phyloP scores from a whole-genome alignment of 2,329 filamentous ascomycete species.

The Diaporthe sp. region DNA sequence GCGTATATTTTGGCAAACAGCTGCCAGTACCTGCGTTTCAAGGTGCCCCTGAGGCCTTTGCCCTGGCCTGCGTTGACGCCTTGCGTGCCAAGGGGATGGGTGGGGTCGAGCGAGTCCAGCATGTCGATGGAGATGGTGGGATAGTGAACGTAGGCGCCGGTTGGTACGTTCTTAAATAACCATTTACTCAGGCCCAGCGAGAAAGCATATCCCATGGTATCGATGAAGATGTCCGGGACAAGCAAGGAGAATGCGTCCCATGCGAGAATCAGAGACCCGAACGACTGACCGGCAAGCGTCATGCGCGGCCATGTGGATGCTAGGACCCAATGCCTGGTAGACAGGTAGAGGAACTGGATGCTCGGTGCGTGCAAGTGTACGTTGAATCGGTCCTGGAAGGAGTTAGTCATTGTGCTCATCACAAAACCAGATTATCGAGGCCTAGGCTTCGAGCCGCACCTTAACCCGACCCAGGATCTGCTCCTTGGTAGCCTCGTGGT shows the following conservation, averaged over 20 bases:
- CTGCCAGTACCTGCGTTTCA: constrained; percentile 88
- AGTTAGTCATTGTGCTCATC: neutral
- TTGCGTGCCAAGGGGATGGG: constrained; percentile 65
- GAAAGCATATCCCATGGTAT: constrained; percentile 99
- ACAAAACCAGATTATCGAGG: neutral
- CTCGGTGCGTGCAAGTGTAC: constrained; percentile 87
- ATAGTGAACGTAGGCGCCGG: constrained; percentile 95
- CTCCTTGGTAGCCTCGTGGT: constrained; percentile 86
- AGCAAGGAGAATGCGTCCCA: constrained; percentile 94
- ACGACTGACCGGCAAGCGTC: constrained; percentile 91
- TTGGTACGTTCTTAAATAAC: constrained; percentile 83
- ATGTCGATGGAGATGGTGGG: constrained; percentile 99
- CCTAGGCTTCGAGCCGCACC: constrained; percentile 54
- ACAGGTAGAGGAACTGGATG: constrained; percentile 89
- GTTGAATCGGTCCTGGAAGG: constrained; percentile 81
- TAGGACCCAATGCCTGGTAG: constrained; percentile 86
- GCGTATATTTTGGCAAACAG: constrained; percentile 86
- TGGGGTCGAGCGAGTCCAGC: constrained; percentile 82
- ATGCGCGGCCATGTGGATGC: constrained; percentile 90
- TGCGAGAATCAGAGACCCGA: constrained; percentile 87
- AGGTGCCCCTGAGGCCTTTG: constrained; percentile 73
- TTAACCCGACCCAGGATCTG: constrained; percentile 82
- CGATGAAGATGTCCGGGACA: constrained; percentile 92
- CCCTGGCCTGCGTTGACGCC: constrained; percentile 89
- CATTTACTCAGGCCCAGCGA: constrained; percentile 83